Evolutionary conservation across 73 alveolate genomes (phyloP), one percentile per base, ranked within the genome.

Genomic region (Paramecium sonneborni): DNA sequence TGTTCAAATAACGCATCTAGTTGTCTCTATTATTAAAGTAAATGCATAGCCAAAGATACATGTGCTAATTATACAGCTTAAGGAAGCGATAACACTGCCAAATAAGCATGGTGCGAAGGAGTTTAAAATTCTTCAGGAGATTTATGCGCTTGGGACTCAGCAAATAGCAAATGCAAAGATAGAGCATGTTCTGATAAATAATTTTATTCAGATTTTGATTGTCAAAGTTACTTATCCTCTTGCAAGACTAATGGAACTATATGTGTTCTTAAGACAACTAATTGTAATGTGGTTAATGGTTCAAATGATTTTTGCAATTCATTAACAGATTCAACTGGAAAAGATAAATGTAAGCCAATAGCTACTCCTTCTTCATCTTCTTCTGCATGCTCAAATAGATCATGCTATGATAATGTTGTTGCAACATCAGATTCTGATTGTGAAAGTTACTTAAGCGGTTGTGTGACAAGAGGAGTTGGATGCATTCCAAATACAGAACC

Each of bases 391-490:
- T 23, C 48, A 62, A 32, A 3, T 0, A 62, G 46, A 62, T 2
- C 44, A 26, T 62, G 84, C 12, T 28, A 62, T 62, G 84, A 62
- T 26, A 62, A 62, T 62, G 84, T 62, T 62, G 12, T 15, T 7
- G 23, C 84, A 9, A 62, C 84, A 62, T 9, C 39, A 11, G 84
- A 62, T 62, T 62, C 48, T 30, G 84, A 62, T 7, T 62, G 84
- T 14, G 30, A 62, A 23, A 35, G 43, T 35, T 35, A n/a, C n/a
- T n/a, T n/a, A n/a, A n/a, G n/a, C n/a, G 72, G 76, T 3, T 79
- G 90, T 21, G 44, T 79, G 6, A 79, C 76, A 1, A 79, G 74
- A 43, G 90, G 90, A 41, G 24, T 5, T 1, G 90, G 90, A 43
- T 79, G 90, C 28, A 79, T 79, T 43, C 76, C 69, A 39, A 79